These are phyloP conservation scores for Alnus rubra DNA, from an alignment of 306 rosid species.

Conservation along the genomic window DNA sequence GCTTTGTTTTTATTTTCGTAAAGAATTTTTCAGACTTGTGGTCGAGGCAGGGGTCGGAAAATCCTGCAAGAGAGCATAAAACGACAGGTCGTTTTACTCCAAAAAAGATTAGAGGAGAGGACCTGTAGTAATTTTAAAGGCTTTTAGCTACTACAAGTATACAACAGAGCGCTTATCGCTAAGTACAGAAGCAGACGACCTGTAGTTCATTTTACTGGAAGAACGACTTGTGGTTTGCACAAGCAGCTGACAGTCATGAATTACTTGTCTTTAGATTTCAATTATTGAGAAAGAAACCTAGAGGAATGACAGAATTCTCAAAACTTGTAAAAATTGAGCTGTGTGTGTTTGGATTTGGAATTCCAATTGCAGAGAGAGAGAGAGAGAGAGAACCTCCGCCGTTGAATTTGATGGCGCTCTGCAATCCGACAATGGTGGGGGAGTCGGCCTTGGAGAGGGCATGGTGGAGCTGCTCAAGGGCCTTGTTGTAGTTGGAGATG, in stretches of 20 bases:
- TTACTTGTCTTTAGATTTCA: not conserved
- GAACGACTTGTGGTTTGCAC: not conserved
- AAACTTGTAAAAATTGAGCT: not conserved
- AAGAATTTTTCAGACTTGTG: not conserved
- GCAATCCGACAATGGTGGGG: constrained; percentile 32
- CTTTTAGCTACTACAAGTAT: no score
- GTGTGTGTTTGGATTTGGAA: not conserved
- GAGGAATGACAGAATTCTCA: not conserved
- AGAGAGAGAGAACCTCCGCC: constrained; percentile 46
- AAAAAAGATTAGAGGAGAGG: no score
- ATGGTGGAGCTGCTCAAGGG: constrained; percentile 50
- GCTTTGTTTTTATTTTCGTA: not conserved
- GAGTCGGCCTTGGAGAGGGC: constrained; percentile 46
- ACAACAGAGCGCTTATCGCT: no score
- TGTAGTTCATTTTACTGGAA: no score
- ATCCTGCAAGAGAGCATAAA: no score
- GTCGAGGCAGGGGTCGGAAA: no score
- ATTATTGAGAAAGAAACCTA: not conserved
- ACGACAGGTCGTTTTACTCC: no score
- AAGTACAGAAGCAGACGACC: no score
- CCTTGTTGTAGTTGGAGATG: constrained; percentile 62
- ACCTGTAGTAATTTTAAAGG: no score
- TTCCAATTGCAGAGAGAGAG: not conserved
- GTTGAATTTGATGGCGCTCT: constrained; percentile 52
- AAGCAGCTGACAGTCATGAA: not conserved